These are phyloP conservation scores for Bipolaris victoriae DNA, from an alignment of 2,329 filamentous ascomycete species.

Conservation along the genomic window DNA sequence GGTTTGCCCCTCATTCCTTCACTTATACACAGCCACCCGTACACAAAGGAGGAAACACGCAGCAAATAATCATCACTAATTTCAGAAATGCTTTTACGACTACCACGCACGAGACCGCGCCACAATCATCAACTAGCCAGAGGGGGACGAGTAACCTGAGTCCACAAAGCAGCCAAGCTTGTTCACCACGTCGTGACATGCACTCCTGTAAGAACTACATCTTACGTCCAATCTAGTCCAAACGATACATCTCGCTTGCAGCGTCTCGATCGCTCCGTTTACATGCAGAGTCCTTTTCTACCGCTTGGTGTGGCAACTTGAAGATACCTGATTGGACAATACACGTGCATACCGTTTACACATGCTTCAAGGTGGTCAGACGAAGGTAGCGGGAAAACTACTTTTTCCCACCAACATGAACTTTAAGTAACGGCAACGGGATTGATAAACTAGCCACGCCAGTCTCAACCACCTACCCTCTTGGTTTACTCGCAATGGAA, in stretches of 20 bases:
- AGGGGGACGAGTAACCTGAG: not conserved
- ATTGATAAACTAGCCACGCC: not conserved
- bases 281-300: not conserved
- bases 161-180: conserved; percentile 1
- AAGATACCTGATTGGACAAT: conserved; percentile 2
- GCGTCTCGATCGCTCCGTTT: not conserved
- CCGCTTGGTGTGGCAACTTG: not conserved
- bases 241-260: not conserved
- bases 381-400: not conserved
- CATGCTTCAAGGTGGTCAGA: not conserved
- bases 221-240: not conserved
- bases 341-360: not conserved
- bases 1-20: not conserved
- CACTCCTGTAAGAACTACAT: not conserved
- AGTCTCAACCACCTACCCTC: not conserved
- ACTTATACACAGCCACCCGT: not conserved
- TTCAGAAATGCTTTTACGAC: no score
- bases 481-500: not conserved
- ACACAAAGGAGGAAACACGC: not conserved
- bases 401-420: not conserved
- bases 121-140: not conserved
- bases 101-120: not conserved
- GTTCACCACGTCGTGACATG: not conserved
- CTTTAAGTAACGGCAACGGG: not conserved
- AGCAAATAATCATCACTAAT: no score